phyloP scores from a whole-genome alignment of 306 rosid genomes.

The Ormosia semicastrata region DNA sequence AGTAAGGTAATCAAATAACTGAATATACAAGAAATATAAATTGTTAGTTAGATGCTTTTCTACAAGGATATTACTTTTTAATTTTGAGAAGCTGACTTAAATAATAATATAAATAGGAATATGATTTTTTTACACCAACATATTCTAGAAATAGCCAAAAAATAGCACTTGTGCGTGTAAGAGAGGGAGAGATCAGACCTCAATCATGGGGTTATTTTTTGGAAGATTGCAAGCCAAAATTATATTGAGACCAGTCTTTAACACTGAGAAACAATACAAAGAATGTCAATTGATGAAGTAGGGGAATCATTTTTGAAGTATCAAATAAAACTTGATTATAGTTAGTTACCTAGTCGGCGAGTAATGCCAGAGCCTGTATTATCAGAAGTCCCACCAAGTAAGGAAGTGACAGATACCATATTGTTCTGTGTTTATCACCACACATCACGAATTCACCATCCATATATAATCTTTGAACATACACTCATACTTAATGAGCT shows the following conservation, averaged over 20 bases:
- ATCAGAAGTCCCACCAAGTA: constrained; percentile 88
- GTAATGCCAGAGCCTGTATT: constrained; percentile 89
- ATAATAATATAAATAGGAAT: background rate
- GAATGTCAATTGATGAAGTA: background rate
- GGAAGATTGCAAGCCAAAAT: constrained; percentile 87
- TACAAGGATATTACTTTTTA: background rate
- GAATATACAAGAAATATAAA: background rate
- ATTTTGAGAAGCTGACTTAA: background rate
- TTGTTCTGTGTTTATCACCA: constrained; percentile 43
- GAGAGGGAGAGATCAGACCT: constrained; percentile 46
- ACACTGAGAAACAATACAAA: constrained; percentile 42
- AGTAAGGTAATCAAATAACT: background rate
- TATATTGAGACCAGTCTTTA: constrained; percentile 77
- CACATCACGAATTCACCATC: background rate
- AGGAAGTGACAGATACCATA: constrained; percentile 62
- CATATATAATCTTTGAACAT: background rate
- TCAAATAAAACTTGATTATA: background rate
- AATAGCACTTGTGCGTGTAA: background rate
- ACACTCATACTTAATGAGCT: background rate
- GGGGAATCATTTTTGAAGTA: background rate
- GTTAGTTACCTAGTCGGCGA: constrained; percentile 62
- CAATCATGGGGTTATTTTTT: constrained; percentile 69
- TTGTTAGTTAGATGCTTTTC: background rate
- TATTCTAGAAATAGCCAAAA: background rate
- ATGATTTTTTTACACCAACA: background rate